These are phyloP conservation scores for Scenedesmus sp. DNA, from an alignment of 163 green algal genomes.

Conservation along the genomic window DNA sequence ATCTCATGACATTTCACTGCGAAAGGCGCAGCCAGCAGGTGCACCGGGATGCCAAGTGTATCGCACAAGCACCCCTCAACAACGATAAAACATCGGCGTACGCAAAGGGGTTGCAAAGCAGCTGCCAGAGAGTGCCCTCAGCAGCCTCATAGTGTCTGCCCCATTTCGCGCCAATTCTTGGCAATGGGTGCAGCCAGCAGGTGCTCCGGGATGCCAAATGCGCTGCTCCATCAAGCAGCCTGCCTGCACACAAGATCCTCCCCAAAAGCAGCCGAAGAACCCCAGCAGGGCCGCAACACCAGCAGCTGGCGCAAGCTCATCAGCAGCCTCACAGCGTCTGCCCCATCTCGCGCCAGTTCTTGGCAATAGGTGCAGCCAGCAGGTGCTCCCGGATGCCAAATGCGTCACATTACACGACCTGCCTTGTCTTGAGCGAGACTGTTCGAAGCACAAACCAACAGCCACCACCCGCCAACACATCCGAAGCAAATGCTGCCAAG, in stretches of 20 bases:
- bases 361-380: constrained; percentile 78
- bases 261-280: too few species aligned
- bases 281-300: not conserved
- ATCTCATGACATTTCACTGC: constrained; percentile 69
- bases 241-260: constrained; percentile 23
- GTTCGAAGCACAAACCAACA: too few species aligned
- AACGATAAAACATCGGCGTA: too few species aligned
- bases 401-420: constrained; percentile 74
- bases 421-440: constrained; percentile 9
- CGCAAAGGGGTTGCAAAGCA: too few species aligned
- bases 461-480: too few species aligned
- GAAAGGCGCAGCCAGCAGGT: constrained; percentile 82
- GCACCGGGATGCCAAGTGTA: constrained; percentile 86
- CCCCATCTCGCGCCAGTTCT: constrained; percentile 65
- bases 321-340: not conserved
- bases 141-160: not conserved
- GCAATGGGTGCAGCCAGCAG: constrained; percentile 81
- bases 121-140: too few species aligned
- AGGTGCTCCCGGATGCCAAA: constrained; percentile 90
- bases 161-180: constrained; percentile 66
- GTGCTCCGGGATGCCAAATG: constrained; percentile 88
- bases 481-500: too few species aligned
- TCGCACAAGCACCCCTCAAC: constrained; percentile 64
- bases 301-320: not conserved
- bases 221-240: constrained; percentile 72